phyloP scores from a whole-genome alignment of 495 filamentous ascomycete genomes.

The Daldinia grandis region DNA sequence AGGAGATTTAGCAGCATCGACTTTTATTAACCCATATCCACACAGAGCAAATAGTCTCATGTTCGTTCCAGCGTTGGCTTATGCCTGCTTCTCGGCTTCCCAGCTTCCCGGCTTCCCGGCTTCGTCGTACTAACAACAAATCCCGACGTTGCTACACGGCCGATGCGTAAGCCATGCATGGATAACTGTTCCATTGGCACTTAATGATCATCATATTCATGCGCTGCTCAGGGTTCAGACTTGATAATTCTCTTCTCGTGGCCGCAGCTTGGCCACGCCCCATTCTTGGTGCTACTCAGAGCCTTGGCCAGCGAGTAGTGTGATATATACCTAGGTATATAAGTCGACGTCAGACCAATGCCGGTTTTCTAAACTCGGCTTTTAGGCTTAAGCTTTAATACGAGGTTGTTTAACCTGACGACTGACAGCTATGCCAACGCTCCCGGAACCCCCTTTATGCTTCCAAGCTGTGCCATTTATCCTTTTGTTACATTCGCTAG shows the following conservation, averaged over 20 bases:
- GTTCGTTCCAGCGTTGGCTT: conserved; percentile 11
- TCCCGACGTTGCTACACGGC: conserved; percentile 23
- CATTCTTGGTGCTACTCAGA: conserved; percentile 31
- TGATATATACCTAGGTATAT: no score
- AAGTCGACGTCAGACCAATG: conserved; percentile 2
- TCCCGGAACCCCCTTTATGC: background rate
- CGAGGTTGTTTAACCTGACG: background rate
- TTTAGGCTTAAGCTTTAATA: background rate
- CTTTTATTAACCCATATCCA: conserved; percentile 13
- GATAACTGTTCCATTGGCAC: conserved; percentile 24
- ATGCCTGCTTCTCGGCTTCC: background rate
- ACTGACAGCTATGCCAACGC: background rate
- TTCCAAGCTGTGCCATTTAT: background rate
- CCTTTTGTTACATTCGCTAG: background rate
- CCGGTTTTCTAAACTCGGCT: background rate
- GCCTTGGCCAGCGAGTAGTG: conserved; percentile 19
- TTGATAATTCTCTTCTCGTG: conserved; percentile 19
- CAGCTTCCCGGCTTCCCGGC: background rate
- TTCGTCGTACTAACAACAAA: conserved; percentile 25
- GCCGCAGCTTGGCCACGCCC: conserved; percentile 26
- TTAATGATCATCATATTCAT: conserved; percentile 31
- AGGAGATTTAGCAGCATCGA: conserved; percentile 25
- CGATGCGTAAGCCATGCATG: conserved; percentile 33
- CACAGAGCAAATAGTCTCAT: conserved; percentile 7
- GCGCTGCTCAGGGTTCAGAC: conserved; percentile 22